Evolutionary conservation across 1,284 basidiomycete genomes (phyloP), one percentile per base, ranked within the genome.

Genomic region (Porogramme epimiltina): DNA sequence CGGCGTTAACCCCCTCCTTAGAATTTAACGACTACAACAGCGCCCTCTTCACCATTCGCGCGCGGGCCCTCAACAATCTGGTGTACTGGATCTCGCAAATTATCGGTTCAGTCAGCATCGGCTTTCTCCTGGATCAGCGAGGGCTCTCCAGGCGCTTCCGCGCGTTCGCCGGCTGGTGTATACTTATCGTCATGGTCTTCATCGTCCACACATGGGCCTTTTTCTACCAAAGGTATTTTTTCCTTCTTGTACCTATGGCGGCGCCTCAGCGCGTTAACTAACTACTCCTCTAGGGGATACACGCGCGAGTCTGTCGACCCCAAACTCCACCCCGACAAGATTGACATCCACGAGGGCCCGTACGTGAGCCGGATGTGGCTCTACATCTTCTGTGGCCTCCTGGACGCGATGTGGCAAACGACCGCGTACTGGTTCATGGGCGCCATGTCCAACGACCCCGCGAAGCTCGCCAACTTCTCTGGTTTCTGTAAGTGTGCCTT

Each of bases 81-180:
- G 74, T 85, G 9, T 89, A 89, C 67, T 88, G 85, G 85, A 70
- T 79, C 5, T 69, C 84, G 1, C 85, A 87, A 64, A 85, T 87
- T 56, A 51, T 87, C 26, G 85, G 85, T 3, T 84, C 85, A 0
- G 63, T 87, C 45, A 64, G 73, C 40, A 87, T 89, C 59, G 85
- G 85, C 16, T 63, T 80, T 45, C 64, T 86, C n/a, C 79, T 89
- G 23, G 87, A 89, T 62, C 73, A 73, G 51, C 73, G 73, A 46
- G 66, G 61, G 2, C 68, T 87, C 58, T 68, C 73, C 6, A 80
- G 87, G 48, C 80, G 85, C 19, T 62, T 75, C 24, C 83, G 87
- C 22, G 87, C 87, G 3, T 88, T 85, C 66, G 59, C 72, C 20
- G 84, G 82, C 16, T 87, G 86, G 83, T 57, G 51, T 3, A 66